Conservation (phyloP, 805 yeast species). For the Saccharomycopsis sp. region DNA sequence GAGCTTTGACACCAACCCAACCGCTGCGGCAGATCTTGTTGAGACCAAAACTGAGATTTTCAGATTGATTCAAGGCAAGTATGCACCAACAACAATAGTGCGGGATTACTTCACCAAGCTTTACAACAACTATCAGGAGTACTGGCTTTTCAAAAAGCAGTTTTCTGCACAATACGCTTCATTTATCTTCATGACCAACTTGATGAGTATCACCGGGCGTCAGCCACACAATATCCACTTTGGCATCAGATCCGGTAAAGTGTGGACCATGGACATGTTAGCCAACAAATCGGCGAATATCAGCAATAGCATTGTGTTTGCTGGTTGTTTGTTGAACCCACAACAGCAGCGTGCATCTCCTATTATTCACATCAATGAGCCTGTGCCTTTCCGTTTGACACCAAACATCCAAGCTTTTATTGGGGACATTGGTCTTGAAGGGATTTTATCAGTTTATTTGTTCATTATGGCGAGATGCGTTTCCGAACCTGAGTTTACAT, state of each 20-base stretch:
- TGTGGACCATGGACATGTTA: constrained; percentile 91
- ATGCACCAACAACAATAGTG: constrained; percentile 79
- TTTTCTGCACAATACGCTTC: constrained; percentile 94
- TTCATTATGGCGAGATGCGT: constrained; percentile 81
- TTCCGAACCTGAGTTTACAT: constrained; percentile 83
- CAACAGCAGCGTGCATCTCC: constrained; percentile 35
- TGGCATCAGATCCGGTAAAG: constrained; percentile 71
- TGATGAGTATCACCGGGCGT: constrained; percentile 88
- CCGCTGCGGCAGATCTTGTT: constrained; percentile 87
- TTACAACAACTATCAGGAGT: constrained; percentile 78
- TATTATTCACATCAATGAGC: constrained; percentile 82
- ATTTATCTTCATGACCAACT: constrained; percentile 81
- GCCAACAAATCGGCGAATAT: constrained; percentile 49
- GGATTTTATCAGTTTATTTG: constrained; percentile 75
- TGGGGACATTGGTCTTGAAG: constrained; percentile 89
- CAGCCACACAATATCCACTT: constrained; percentile 90
- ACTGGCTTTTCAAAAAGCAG: constrained; percentile 94
- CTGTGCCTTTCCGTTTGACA: constrained; percentile 92
- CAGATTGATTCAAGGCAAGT: constrained; percentile 70
- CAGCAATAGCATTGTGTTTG: constrained; percentile 4
- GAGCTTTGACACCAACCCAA: constrained; percentile 57
- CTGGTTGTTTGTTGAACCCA: constrained; percentile 35
- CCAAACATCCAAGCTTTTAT: constrained; percentile 90
- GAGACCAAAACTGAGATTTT: constrained; percentile 80
- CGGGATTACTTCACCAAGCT: constrained; percentile 64